Percentiles rank a stretch among this genome's conserved stretches.
These are phyloP conservation scores for Cicer yamashitae DNA, from an alignment of 306 rosid species.

Conservation along the genomic window DNA sequence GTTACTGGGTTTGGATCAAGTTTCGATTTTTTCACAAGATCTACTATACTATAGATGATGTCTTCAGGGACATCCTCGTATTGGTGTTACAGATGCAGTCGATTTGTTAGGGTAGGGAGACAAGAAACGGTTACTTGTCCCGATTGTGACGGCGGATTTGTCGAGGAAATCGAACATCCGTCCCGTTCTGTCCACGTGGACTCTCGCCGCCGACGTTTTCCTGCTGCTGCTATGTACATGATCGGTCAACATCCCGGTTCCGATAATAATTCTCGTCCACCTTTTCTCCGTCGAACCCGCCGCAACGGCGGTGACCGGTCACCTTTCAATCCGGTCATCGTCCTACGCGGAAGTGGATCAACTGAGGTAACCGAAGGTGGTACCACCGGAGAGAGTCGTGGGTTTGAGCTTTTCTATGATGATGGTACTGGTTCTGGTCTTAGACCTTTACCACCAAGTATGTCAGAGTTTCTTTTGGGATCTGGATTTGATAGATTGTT, in stretches of 20 bases:
- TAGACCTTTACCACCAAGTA: constrained; percentile 74
- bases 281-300: constrained; percentile 51
- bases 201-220: constrained; percentile 55
- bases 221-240: constrained; percentile 71
- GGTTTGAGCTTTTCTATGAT: constrained; percentile 77
- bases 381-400: constrained; percentile 52
- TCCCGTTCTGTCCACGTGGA: constrained; percentile 44
- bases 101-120: constrained; percentile 57
- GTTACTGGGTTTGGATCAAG: constrained; percentile 13
- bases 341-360: constrained; percentile 63
- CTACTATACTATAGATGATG: constrained; percentile 47
- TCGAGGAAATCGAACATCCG: constrained; percentile 63
- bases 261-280: constrained; percentile 51
- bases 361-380: not conserved
- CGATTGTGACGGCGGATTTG: constrained; percentile 67
- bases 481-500: constrained; percentile 82
- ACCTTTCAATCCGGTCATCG: constrained; percentile 77
- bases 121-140: constrained; percentile 60
- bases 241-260: constrained; percentile 53
- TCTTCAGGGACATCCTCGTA: constrained; percentile 60
- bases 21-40: constrained; percentile 30
- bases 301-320: constrained; percentile 69
- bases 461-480: constrained; percentile 85
- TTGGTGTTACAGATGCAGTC: constrained; percentile 87
- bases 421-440: constrained; percentile 79